Evolutionary conservation across 805 yeast species (phyloP), one percentile per base, ranked within the genome.

Genomic region (Wickerhamiella australiensis): DNA sequence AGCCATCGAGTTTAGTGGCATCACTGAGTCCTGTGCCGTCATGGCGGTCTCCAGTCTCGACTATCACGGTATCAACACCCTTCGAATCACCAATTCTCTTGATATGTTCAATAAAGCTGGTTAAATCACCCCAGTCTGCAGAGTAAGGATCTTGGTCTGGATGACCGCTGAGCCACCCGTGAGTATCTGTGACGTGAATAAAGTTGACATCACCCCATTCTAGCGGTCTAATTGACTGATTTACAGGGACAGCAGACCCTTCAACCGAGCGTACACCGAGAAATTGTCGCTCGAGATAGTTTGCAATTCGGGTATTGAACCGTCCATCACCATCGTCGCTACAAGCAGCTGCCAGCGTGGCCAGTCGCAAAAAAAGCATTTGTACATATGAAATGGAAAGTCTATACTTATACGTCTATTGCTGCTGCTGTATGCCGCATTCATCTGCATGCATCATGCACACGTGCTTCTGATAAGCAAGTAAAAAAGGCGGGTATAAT

Each of bases 131-230:
- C 95, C 95, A 90, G 62, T 88, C 85, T 3, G 85, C 92, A 35
- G 80, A 74, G 63, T 80, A 90, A 51, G 76, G 78, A 15, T 44
- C 52, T 25, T 52, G 53, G 23, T 47, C 42, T 13, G 49, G 26
- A 67, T 90, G 98, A 0, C 96, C 96, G 4, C 90, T 79, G 54
- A 82, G 77, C 98, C 98, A 92, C 27, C 72, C 96, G 64, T 92
- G 98, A 1, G 96, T 90, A 59, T 92, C 98, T 0, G 98, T 92
- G 1, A 97, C 88, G 60, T 90, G 97, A 22, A 90, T 59, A 57
- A 92, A 85, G 66, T 92, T 90, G 43, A 92, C 51, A 50, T 80
- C 76, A 0, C 88, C 87, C 75, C 87, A 72, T 9, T 64, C 59
- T 26, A 87, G 59, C n/a, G 75, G 74, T 8, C 55, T 49, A 6